These are phyloP conservation scores for Terana coerulea DNA, from an alignment of 768 basidiomycete genomes.

Conservation along the genomic window DNA sequence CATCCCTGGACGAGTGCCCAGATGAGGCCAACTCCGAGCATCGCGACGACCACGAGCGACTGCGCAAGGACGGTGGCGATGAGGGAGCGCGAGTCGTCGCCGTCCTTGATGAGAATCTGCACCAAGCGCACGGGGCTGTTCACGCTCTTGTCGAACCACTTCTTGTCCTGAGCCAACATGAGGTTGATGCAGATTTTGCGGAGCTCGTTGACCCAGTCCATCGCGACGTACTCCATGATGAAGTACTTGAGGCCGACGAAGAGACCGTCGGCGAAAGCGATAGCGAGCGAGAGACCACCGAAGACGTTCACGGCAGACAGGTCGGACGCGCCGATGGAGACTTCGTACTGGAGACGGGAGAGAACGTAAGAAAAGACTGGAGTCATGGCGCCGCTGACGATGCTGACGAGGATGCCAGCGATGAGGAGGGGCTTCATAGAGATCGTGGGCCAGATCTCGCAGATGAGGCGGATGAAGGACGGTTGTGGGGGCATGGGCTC, in stretches of 20 bases:
- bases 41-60: constrained; percentile 65
- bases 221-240: constrained; percentile 70
- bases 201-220: constrained; percentile 69
- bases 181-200: constrained; percentile 52
- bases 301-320: constrained; percentile 59
- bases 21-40: constrained; percentile 78
- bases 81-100: constrained; percentile 80
- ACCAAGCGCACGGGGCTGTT: constrained; percentile 61
- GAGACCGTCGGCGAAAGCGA: constrained; percentile 75
- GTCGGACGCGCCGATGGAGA: constrained; percentile 68
- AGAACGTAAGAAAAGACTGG: constrained; percentile 92
- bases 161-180: constrained; percentile 77
- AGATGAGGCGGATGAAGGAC: constrained; percentile 46
- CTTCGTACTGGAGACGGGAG: constrained; percentile 73
- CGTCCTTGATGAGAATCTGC: constrained; percentile 81
- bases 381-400: constrained; percentile 79
- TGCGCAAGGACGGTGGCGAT: constrained; percentile 73
- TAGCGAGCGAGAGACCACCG: constrained; percentile 66
- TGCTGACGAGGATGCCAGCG: constrained; percentile 64
- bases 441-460: constrained; percentile 61
- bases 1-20: constrained; percentile 91
- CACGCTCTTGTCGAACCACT: constrained; percentile 75
- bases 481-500: constrained; percentile 19
- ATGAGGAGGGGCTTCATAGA: constrained; percentile 70
- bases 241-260: constrained; percentile 75